Evolutionary conservation across 2,329 filamentous ascomycete species (phyloP), one percentile per base, ranked within the genome.

Genomic region (Verticillium alfalfae): DNA sequence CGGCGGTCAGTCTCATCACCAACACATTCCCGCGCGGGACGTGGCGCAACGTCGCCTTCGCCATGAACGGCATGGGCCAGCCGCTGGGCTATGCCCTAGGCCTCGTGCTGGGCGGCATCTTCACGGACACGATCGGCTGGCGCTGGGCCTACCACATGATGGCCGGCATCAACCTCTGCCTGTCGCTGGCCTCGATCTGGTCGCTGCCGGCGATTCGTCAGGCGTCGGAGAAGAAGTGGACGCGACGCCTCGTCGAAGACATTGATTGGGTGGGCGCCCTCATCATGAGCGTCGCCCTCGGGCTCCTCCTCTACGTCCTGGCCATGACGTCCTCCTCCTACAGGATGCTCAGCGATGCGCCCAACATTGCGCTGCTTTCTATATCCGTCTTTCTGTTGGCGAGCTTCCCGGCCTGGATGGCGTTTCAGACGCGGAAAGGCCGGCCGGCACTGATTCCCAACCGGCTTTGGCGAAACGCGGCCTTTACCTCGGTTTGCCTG

Each of bases 361-460:
- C 69, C 2, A 83, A 76, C 38, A 77, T 85, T 16, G 73, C 71
- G 0, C 68, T 84, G 1, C 70, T 88, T 1, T 68, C 72, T 1
- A 57, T 80, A 0, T 77, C 79, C 0, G 62, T 82, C 1, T 64
- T 74, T 1, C 64, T 81, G 2, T 70, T 87, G 0, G 78, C 77
- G 0, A 69, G 70, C 0, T 88, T 88, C 62, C 76, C 82, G 1
- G 68, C 79, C 22, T 88, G 85, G 85, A 81, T 85, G 62, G 71
- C 76, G 2, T 73, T 75, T 2, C 85, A 84, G 59, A 80, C 80
- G 34, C 76, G 71, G 7, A 69, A 72, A 1, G 72, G 75, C 2
- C 75, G 76, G 7, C 81, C 85, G 15, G 84, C 84, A 0, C 68
- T 88, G 2, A 86, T 88, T 5, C 85, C 86, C 0, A 88, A 88